Base-by-base conservation (phyloP, 2,329 filamentous ascomycete species). In the Trichoderma sp. region DNA sequence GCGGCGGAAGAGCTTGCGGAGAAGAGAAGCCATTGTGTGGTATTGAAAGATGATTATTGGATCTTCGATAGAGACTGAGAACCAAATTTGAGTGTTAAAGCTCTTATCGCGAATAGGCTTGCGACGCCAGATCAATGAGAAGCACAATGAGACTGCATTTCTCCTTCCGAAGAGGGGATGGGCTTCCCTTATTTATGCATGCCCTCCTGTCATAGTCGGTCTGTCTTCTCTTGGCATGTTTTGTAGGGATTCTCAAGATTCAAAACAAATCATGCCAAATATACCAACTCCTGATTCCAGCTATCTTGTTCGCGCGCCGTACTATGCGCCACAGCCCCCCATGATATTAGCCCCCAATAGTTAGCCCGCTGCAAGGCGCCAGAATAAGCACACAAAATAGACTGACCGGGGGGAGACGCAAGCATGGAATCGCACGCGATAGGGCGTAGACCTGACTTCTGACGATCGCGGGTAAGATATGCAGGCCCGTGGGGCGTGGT, bases 1-100 rank as follows among this genome's bases (percentile, higher is more conserved):
- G 37, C 63, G 53, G n/a, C 63, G 52, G 63, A 66, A 66, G 37
- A 66, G 63, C 40, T 49, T 66, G 63, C 63, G 63, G 37, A 66
- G 27, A 31, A 66, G 31, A 21, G 63, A 66, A 56, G 63, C 63
- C 63, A 66, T 66, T 43, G 40, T 43, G 19, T 49, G 52, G n/a
- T 57, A 16, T 58, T 8, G 16, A 56, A 40, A n/a, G 27, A 33
- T 33, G 24, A 2, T 37, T 49, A 52, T 27, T 14, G 35, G 35
- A 4, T n/a, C 13, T 35, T 35, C 0, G 31, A 40, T n/a, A 13
- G 47, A 14, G n/a, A 55, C 13, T 21, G 27, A 47, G 27, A 27
- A 0, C 21, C 8, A 13, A 7, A n/a, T 8, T 49, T 31, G 11
- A 11, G 16, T 19, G 40, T n/a, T 24, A n/a, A 58, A 31, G 47